These are phyloP conservation scores for Mentha longifolia DNA, from an alignment of 257 asterid species.

Conservation along the genomic window DNA sequence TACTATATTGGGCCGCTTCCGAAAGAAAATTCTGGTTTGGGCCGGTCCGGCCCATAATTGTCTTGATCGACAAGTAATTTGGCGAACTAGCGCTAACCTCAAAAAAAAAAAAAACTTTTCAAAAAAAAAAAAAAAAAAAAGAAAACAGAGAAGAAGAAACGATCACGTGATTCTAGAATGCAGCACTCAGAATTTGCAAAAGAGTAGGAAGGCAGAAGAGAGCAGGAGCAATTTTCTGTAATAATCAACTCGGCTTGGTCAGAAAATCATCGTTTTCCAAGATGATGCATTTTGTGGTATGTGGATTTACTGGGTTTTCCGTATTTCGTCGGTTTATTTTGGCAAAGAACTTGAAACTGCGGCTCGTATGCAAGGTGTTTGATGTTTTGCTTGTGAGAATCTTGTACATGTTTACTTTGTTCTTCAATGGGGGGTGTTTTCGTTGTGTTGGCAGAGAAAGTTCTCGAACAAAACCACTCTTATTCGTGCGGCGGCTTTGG, in stretches of 20 bases:
- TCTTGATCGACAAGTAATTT: no score
- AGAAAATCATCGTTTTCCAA: background rate
- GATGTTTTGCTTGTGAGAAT: slow-evolving; percentile 25
- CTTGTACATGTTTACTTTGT: slow-evolving; percentile 1
- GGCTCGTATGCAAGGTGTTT: background rate
- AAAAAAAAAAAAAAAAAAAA: no score
- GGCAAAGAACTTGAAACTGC: background rate
- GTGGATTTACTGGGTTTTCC: background rate
- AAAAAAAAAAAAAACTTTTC: no score
- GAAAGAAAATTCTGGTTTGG: no score
- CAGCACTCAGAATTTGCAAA: no score
- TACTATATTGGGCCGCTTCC: no score
- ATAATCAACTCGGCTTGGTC: background rate
- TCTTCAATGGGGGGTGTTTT: background rate
- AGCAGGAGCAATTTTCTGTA: background rate
- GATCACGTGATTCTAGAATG: no score
- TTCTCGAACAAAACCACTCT: slow-evolving; percentile 45
- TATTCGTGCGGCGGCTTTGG: slow-evolving; percentile 52
- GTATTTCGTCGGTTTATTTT: background rate
- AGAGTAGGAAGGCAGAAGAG: no score
- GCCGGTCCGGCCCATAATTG: no score
- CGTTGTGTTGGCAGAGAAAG: slow-evolving; percentile 47
- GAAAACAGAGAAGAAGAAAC: no score
- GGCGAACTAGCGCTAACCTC: no score
- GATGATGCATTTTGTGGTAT: slow-evolving; percentile 44